A percentile compares a stretch with the other conserved stretches of the same genome.
Conservation (phyloP, 1,139 yeast species). For the Magnusiomyces tetraspermus region DNA sequence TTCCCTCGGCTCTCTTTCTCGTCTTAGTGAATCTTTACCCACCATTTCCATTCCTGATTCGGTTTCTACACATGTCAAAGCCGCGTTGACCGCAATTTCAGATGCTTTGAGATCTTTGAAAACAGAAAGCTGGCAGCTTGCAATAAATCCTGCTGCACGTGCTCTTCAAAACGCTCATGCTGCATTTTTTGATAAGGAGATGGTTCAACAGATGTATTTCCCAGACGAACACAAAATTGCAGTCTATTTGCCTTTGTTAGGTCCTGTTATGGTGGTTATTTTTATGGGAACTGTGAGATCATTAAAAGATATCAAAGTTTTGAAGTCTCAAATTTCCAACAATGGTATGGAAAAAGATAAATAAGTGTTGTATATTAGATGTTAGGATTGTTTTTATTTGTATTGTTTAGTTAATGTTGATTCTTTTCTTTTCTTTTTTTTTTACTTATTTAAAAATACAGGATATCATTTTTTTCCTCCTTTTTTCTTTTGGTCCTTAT, state of each 20-base stretch:
- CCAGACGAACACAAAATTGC: conserved; percentile 95
- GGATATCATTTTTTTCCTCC: conserved; percentile 1
- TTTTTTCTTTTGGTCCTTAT: conserved; percentile 34
- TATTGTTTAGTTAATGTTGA: too few relatives aligned
- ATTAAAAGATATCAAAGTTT: conserved; percentile 29
- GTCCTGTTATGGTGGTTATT: conserved; percentile 72
- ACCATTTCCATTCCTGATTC: conserved; percentile 74
- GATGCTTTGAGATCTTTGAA: conserved; percentile 30
- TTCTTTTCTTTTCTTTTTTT: too few relatives aligned
- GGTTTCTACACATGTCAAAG: conserved; percentile 43
- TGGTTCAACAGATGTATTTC: conserved; percentile 90
- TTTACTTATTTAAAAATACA: too few relatives aligned
- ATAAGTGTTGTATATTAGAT: background rate
- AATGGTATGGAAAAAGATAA: background rate
- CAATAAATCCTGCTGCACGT: conserved; percentile 46
- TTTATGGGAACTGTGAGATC: conserved; percentile 45
- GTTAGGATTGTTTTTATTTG: background rate
- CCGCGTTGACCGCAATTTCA: conserved; percentile 35
- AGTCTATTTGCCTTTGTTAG: conserved; percentile 78
- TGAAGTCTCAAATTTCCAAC: background rate
- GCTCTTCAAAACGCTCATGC: conserved; percentile 52
- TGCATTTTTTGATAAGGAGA: conserved; percentile 87
- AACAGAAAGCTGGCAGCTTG: conserved; percentile 35
- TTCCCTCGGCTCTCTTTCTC: conserved; percentile 59
- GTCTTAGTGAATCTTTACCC: conserved; percentile 56